Evolutionary conservation across 257 asterid species (phyloP).

Genomic region (Cruciata laevipes): DNA sequence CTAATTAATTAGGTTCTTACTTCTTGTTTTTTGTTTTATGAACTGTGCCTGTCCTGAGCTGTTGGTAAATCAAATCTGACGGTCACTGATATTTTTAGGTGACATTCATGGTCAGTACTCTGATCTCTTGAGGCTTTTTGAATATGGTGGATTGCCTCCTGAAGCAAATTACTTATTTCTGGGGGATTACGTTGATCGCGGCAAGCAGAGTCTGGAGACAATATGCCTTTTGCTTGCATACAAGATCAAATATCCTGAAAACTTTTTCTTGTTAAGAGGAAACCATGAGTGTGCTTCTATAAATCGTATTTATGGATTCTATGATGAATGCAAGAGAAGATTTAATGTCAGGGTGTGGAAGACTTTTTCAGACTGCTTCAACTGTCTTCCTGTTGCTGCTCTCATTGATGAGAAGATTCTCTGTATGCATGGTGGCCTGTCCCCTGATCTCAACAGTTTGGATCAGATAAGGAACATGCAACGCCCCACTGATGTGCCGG

Average conservation of each 20-base stretch:
- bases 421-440: conserved; percentile 36
- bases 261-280: conserved; percentile 33
- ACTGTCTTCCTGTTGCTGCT: conserved; percentile 34
- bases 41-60: background rate
- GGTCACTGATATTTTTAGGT: conserved; percentile 15
- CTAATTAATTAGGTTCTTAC: background rate
- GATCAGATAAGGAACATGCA: conserved; percentile 29
- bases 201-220: conserved; percentile 36
- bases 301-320: conserved; percentile 33
- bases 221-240: conserved; percentile 34
- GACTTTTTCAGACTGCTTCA: conserved; percentile 28
- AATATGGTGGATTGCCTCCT: conserved; percentile 34
- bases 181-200: conserved; percentile 39
- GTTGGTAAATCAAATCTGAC: background rate
- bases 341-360: conserved; percentile 28
- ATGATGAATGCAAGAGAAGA: conserved; percentile 36
- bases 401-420: conserved; percentile 33
- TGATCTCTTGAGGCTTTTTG: conserved; percentile 32
- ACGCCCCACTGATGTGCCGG: conserved; percentile 37
- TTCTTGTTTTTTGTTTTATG: too few relatives aligned
- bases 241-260: conserved; percentile 31
- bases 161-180: conserved; percentile 29
- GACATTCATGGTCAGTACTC: conserved; percentile 39
- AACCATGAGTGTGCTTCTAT: conserved; percentile 37
- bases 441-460: conserved; percentile 30